Conservation (phyloP, 2,329 filamentous ascomycete species). For the Myriosclerotinia curreyana region DNA sequence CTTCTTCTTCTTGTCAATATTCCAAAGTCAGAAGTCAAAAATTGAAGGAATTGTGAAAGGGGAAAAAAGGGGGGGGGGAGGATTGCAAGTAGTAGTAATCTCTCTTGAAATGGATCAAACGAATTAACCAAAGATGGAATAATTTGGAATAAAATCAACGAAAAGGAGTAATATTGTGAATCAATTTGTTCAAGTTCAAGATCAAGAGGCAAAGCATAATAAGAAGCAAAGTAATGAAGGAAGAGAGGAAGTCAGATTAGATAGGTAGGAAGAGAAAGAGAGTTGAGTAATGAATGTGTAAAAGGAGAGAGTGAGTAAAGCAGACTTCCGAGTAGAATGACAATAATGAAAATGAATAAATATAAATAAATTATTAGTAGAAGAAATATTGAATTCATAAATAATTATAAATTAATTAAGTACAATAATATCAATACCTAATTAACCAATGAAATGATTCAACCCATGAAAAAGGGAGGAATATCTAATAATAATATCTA, state of each 20-base stretch:
- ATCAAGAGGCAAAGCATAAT: not conserved
- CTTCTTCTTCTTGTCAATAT: not conserved
- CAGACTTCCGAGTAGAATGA: no score
- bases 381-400: no score
- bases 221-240: conserved; percentile 6
- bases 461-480: not conserved
- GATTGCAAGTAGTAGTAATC: not conserved
- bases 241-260: no score
- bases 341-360: no score
- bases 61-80: not conserved
- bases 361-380: no score
- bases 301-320: not conserved
- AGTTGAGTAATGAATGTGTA: not conserved
- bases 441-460: not conserved
- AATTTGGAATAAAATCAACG: conserved; percentile 17
- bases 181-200: not conserved
- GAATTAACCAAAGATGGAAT: conserved; percentile 21
- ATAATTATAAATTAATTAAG: not conserved
- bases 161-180: conserved; percentile 12
- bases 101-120: not conserved
- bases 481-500: no score
- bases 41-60: conserved; percentile 7
- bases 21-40: not conserved
- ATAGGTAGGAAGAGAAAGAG: not conserved
- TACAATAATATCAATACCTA: no score